Percentiles rank a stretch among this genome's conserved stretches.
phyloP scores from a whole-genome alignment of 106 monocot genomes.

The Triglochin maritima region DNA sequence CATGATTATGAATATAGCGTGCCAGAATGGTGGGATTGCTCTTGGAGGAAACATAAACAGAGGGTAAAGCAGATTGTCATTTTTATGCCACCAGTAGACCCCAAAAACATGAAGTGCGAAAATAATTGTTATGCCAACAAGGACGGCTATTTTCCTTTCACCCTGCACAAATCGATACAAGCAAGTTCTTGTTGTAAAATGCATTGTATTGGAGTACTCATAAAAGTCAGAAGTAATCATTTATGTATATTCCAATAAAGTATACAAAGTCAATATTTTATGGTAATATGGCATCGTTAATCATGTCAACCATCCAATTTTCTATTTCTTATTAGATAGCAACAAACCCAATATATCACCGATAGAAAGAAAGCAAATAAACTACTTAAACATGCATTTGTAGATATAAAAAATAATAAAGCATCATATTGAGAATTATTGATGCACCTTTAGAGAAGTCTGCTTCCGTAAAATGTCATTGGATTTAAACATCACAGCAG shows the following conservation, averaged over 20 bases:
- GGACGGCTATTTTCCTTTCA: constrained; percentile 64
- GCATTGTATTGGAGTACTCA: no score
- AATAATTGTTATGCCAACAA: constrained; percentile 42
- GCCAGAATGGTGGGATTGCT: constrained; percentile 91
- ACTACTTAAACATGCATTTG: background rate
- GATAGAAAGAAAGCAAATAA: background rate
- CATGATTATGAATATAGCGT: constrained; percentile 86
- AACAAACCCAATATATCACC: no score
- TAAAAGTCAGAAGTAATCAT: no score
- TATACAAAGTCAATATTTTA: no score
- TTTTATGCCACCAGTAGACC: constrained; percentile 89
- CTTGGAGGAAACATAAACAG: constrained; percentile 72
- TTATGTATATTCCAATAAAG: no score
- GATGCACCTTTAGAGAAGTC: constrained; percentile 72
- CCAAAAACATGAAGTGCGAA: constrained; percentile 69
- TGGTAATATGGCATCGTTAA: no score
- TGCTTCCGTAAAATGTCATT: constrained; percentile 87
- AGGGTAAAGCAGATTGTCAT: constrained; percentile 61
- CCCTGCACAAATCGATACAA: constrained; percentile 48
- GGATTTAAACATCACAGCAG: constrained; percentile 89
- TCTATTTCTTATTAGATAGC: no score
- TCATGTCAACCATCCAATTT: no score
- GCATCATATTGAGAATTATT: no score
- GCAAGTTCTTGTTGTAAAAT: background rate
- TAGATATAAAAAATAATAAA: background rate